Base-by-base conservation (phyloP, 495 filamentous ascomycete species). In the Aspergillus heteromorphus region DNA sequence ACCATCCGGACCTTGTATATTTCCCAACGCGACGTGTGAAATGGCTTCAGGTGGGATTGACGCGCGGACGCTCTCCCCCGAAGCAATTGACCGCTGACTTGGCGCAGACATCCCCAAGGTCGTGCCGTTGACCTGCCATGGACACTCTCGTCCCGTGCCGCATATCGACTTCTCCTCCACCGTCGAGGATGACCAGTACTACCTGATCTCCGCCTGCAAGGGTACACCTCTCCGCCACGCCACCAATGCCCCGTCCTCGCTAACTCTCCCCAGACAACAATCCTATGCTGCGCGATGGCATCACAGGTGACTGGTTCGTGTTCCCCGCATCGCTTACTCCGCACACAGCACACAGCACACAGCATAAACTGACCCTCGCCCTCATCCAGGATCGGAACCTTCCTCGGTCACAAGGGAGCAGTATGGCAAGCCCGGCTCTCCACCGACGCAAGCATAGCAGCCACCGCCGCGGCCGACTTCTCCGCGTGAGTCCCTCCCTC, bases 171-270 rank as follows among this genome's bases (percentile, higher is more conserved):
- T 97, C 72, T 97, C 95, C 17, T 83, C 87, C 11, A 81, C 95
- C 43, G 74, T 86, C n/a, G 85, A 91, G 63, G 87, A 92, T 45
- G 87, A 92, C 47, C 83, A 87, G 57, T 97, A 95, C 70, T 97
- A 95, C 66, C 72, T 97, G 58, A 91, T 97, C 50, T 96, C 92
- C n/a, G 91, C 92, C 51, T 97, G 95, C 80, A 98, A 98, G 82
- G 91, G 91, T 95, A 71, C 53, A 65, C 51, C 16, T 17, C 9
- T 16, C 11, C 8, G n/a, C 14, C 9, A 11, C 18, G 6, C 3
- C 8, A 30, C 4, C 9, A 23, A 23, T n/a, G 40, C 5, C 16
- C 13, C 47, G 52, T 14, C 25, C n/a, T 45, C 47, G 38, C 45
- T 56, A 30, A 61, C 16, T 21, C 25, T 36, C 20, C 0, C 9